Evolutionary conservation across 352 stramenopile species (phyloP).

Genomic region (Globisporangium canariense): DNA sequence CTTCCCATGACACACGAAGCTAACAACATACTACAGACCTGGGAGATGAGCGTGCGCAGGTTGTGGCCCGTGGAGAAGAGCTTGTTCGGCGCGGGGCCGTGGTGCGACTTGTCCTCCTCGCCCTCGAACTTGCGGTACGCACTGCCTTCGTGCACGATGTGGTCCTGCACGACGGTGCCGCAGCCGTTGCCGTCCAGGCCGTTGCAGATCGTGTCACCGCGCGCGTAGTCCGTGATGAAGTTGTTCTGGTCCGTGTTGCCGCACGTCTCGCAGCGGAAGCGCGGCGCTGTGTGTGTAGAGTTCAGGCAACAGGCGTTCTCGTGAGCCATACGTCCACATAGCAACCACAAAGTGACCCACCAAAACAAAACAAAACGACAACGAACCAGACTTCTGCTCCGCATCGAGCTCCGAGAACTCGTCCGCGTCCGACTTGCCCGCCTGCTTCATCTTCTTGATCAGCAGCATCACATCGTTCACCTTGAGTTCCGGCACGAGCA

Average conservation of each 20-base stretch:
- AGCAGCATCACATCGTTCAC: conserved; percentile 86
- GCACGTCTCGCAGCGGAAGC: conserved; percentile 83
- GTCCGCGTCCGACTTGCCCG: conserved; percentile 85
- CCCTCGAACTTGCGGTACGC: conserved; percentile 97
- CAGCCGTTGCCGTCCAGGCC: conserved; percentile 86
- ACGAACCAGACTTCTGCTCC: conserved; percentile 78
- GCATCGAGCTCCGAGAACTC: conserved; percentile 85
- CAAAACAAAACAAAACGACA: neutral
- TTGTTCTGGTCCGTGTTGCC: conserved; percentile 89
- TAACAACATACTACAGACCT: conserved; percentile 38
- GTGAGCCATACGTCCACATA: neutral
- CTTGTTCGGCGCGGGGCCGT: conserved; percentile 93
- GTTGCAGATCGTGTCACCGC: conserved; percentile 87
- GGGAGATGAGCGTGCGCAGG: conserved; percentile 92
- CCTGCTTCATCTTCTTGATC: conserved; percentile 89
- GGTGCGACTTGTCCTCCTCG: conserved; percentile 96
- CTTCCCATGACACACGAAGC: conserved; percentile 5
- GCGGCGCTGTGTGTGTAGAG: conserved; percentile 41
- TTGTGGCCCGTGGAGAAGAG: conserved; percentile 95
- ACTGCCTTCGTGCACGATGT: conserved; percentile 95
- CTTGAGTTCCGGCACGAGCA: conserved; percentile 82
- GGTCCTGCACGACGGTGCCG: conserved; percentile 93
- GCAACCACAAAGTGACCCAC: neutral
- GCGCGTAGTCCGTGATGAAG: conserved; percentile 87
- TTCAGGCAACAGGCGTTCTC: neutral